Evolutionary conservation across 2,329 filamentous ascomycete species (phyloP).

Genomic region (Fusarium newnesense): DNA sequence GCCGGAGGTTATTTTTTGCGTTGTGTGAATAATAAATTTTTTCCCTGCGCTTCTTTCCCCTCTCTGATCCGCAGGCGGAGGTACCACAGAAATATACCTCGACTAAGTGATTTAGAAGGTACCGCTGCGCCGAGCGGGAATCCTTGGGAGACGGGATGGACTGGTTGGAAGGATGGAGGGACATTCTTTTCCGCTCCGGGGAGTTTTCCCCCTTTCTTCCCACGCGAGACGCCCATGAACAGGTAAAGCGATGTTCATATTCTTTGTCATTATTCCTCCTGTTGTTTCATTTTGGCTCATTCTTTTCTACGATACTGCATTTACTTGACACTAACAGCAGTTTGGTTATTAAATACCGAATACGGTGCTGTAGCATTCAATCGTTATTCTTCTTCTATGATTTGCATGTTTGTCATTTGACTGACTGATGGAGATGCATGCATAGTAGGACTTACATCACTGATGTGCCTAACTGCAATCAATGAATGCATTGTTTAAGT

Average conservation of each 20-base stretch:
- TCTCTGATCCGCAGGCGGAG: constrained; percentile 29
- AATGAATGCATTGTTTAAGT: constrained; percentile 6
- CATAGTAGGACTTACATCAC: neutral
- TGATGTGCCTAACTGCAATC: neutral
- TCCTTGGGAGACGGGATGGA: constrained; percentile 22
- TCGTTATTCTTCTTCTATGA: neutral
- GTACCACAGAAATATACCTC: constrained; percentile 26
- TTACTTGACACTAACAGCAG: neutral
- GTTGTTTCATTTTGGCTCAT: neutral
- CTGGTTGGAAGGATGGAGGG: constrained; percentile 24
- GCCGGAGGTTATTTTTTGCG: constrained; percentile 50
- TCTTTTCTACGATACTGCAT: neutral
- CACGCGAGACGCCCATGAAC: neutral
- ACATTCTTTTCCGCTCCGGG: constrained; percentile 23
- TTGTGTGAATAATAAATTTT: constrained; percentile 56
- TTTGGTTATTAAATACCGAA: constrained; percentile 1
- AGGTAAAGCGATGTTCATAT: neutral
- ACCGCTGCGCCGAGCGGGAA: constrained; percentile 35
- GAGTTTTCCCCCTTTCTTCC: neutral
- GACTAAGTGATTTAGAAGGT: constrained; percentile 33
- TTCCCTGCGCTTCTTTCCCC: constrained; percentile 48
- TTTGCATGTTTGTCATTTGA: constrained; percentile 1
- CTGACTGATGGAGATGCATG: constrained; percentile 3
- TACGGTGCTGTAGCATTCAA: neutral
- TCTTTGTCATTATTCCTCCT: neutral